phyloP scores from a whole-genome alignment of 495 filamentous ascomycete genomes.

The Glonium stellatum region DNA sequence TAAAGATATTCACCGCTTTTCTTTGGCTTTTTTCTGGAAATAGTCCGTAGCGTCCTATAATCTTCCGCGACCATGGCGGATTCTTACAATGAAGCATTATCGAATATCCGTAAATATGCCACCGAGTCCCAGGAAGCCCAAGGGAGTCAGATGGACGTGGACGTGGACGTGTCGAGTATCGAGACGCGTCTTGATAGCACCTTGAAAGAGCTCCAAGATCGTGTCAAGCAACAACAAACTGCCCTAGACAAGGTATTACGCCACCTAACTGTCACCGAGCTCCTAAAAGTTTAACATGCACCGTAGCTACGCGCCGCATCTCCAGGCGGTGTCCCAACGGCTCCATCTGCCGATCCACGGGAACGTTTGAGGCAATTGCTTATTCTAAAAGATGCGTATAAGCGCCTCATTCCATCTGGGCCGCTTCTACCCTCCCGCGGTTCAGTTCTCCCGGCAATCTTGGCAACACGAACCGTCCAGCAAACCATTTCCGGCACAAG shows the following conservation, averaged over 20 bases:
- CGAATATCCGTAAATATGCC: slow-evolving; percentile 26
- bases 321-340: slow-evolving; percentile 23
- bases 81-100: slow-evolving; percentile 6
- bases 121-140: slow-evolving; percentile 10
- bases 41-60: not conserved
- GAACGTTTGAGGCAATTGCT: slow-evolving; percentile 48
- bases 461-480: slow-evolving; percentile 60
- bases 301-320: slow-evolving; percentile 11
- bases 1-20: too few relatives aligned
- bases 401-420: slow-evolving; percentile 50
- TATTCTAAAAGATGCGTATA: slow-evolving; percentile 57
- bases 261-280: too few relatives aligned
- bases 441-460: slow-evolving; percentile 62
- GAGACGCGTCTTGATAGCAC: slow-evolving; percentile 56
- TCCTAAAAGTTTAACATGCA: not conserved
- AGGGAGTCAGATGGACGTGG: slow-evolving; percentile 27
- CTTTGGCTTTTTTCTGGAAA: not conserved
- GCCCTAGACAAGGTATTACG: slow-evolving; percentile 47
- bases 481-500: slow-evolving; percentile 58
- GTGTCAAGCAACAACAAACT: slow-evolving; percentile 58
- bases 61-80: slow-evolving; percentile 11
- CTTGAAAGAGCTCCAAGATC: slow-evolving; percentile 54
- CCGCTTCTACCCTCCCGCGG: slow-evolving; percentile 57
- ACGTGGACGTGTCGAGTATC: slow-evolving; percentile 19
- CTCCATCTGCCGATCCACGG: slow-evolving; percentile 39